Evolutionary conservation across 768 basidiomycete genomes (phyloP).

Genomic region (Lepiota brunneoincarnata): DNA sequence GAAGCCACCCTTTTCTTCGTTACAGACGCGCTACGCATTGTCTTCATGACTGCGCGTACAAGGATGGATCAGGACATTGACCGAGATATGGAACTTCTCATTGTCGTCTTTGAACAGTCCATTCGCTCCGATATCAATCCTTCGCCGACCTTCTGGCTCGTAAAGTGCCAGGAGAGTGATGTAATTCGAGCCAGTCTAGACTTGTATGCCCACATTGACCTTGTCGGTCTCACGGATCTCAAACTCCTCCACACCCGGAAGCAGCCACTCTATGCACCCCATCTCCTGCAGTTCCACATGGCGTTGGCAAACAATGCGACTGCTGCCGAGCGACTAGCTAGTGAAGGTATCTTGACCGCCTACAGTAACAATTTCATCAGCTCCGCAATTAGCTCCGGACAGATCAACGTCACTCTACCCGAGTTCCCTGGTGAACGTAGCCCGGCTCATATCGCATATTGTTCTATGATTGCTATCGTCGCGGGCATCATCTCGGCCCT

Average conservation of each 20-base stretch:
- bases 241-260: slow-evolving; percentile 59
- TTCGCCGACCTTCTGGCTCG: slow-evolving; percentile 75
- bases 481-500: slow-evolving; percentile 66
- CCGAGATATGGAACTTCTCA: slow-evolving; percentile 76
- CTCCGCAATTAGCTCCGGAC: slow-evolving; percentile 69
- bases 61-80: slow-evolving; percentile 65
- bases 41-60: slow-evolving; percentile 62
- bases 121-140: slow-evolving; percentile 64
- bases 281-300: slow-evolving; percentile 85
- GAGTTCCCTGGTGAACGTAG: slow-evolving; percentile 75
- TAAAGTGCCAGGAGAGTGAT: slow-evolving; percentile 76
- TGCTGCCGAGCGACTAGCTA: slow-evolving; percentile 83
- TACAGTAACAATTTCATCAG: slow-evolving; percentile 85
- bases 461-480: slow-evolving; percentile 78
- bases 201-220: slow-evolving; percentile 63
- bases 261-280: slow-evolving; percentile 69
- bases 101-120: slow-evolving; percentile 82
- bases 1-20: slow-evolving; percentile 63
- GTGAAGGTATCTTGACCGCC: slow-evolving; percentile 76
- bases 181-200: slow-evolving; percentile 75
- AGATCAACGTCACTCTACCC: slow-evolving; percentile 62
- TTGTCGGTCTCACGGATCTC: slow-evolving; percentile 68
- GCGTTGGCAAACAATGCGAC: slow-evolving; percentile 71
- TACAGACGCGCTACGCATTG: slow-evolving; percentile 62
- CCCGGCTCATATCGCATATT: slow-evolving; percentile 80